Evolutionary conservation across 257 asterid species (phyloP).

Genomic region (Solanum microdontum): DNA sequence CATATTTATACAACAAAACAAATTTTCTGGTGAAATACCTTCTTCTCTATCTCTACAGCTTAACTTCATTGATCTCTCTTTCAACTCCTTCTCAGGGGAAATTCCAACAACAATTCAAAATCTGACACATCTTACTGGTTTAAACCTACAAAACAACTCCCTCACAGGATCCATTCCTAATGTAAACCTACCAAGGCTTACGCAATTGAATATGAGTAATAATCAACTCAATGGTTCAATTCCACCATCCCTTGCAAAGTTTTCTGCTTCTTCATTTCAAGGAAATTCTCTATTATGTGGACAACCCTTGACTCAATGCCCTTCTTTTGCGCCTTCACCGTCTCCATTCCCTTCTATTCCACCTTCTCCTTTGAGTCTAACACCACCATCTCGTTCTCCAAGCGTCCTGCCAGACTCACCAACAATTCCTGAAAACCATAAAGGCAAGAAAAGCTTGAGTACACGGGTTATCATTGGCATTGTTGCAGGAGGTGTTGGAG

Average conservation of each 20-base stretch:
- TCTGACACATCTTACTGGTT: conserved; percentile 32
- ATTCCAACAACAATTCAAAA: conserved; percentile 31
- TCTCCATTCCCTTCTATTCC: conserved; percentile 16
- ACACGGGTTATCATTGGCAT: conserved; percentile 34
- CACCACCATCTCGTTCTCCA: conserved; percentile 24
- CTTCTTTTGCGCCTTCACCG: conserved; percentile 19
- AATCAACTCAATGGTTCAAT: conserved; percentile 53
- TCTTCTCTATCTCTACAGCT: conserved; percentile 35
- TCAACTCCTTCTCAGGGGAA: conserved; percentile 51
- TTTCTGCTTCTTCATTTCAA: conserved; percentile 49
- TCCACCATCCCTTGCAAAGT: conserved; percentile 42
- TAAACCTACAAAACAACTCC: conserved; percentile 59
- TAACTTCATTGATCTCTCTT: conserved; percentile 47
- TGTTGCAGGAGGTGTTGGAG: conserved; percentile 33
- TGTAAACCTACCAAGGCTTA: conserved; percentile 39
- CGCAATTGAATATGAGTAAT: conserved; percentile 42
- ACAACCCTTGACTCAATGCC: conserved; percentile 40
- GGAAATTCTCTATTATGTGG: conserved; percentile 69
- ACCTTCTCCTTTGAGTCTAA: conserved; percentile 8
- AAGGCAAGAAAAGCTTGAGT: conserved; percentile 31
- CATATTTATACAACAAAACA: conserved; percentile 48
- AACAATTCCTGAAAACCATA: conserved; percentile 12
- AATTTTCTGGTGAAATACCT: conserved; percentile 49
- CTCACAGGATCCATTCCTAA: conserved; percentile 51
- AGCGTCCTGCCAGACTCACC: conserved; percentile 22